These are phyloP conservation scores for Penicillium cinerascens DNA, from an alignment of 495 filamentous ascomycete genomes.

Conservation along the genomic window DNA sequence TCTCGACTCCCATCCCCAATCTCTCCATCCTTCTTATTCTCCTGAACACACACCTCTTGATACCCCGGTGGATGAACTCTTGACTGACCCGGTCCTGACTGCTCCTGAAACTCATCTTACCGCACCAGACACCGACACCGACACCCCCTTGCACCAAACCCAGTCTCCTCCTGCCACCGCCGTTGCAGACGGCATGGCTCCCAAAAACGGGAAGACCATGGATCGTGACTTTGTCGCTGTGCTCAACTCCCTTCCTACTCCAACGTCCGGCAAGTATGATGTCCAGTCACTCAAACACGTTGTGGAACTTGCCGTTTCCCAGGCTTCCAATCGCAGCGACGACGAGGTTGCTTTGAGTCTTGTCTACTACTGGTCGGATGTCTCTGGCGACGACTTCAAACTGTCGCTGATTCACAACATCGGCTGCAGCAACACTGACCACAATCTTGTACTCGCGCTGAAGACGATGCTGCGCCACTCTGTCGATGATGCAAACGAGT, in stretches of 20 bases:
- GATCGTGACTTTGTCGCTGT: slow-evolving; percentile 10
- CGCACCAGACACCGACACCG: neutral
- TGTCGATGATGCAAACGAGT: slow-evolving; percentile 9
- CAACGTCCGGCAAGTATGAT: slow-evolving; percentile 13
- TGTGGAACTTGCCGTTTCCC: slow-evolving; percentile 11
- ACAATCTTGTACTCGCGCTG: slow-evolving; percentile 11
- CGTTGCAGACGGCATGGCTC: neutral
- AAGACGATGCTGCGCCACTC: slow-evolving; percentile 13
- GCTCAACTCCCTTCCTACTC: slow-evolving; percentile 12
- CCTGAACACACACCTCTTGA: slow-evolving; percentile 7
- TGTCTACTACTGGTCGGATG: slow-evolving; percentile 20
- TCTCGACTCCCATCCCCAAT: neutral
- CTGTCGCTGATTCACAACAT: slow-evolving; percentile 21
- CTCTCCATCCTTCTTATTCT: slow-evolving; percentile 4
- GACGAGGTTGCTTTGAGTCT: slow-evolving; percentile 12
- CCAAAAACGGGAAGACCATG: neutral
- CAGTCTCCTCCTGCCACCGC: slow-evolving; percentile 2
- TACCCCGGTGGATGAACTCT: slow-evolving; percentile 5
- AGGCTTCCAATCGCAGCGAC: neutral
- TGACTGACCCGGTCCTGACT: slow-evolving; percentile 1
- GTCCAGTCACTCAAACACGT: slow-evolving; percentile 10
- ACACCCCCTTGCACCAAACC: slow-evolving; percentile 2
- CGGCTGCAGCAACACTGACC: neutral
- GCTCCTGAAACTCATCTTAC: neutral
- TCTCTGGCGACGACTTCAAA: slow-evolving; percentile 18